These are phyloP conservation scores for Ampelomyces quisqualis DNA, from an alignment of 2,329 filamentous ascomycete genomes.

Conservation along the genomic window DNA sequence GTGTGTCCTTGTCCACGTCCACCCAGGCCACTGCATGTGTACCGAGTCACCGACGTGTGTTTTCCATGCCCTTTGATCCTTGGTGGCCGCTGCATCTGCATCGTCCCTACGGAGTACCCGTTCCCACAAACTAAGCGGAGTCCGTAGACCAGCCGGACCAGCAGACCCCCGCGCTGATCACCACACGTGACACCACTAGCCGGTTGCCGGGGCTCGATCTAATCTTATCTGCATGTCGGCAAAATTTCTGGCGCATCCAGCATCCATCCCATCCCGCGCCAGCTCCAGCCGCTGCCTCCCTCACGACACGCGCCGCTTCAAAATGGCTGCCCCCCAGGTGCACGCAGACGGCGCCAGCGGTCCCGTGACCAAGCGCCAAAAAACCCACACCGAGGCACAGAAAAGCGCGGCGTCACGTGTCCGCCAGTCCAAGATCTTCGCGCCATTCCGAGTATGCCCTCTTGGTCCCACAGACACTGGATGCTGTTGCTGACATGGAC, in stretches of 20 bases:
- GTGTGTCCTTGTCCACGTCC: no score
- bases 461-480: neutral
- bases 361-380: slow-evolving; percentile 68
- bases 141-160: no score
- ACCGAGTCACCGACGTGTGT: no score
- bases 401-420: slow-evolving; percentile 46
- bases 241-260: slow-evolving; percentile 18
- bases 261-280: no score
- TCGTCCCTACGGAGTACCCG: no score
- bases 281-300: neutral
- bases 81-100: no score
- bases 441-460: slow-evolving; percentile 77
- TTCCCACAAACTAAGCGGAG: no score
- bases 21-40: no score
- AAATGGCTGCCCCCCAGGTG: slow-evolving; percentile 54
- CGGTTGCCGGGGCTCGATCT: slow-evolving; percentile 21
- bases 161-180: slow-evolving; percentile 27
- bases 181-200: no score
- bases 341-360: slow-evolving; percentile 43
- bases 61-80: no score
- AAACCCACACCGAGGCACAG: slow-evolving; percentile 34
- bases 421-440: slow-evolving; percentile 75
- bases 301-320: slow-evolving; percentile 3
- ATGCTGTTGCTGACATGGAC: neutral
- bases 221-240: slow-evolving; percentile 30